Conservation (phyloP, 2,329 filamentous ascomycete species). For the Curvularia hawaiiensis region DNA sequence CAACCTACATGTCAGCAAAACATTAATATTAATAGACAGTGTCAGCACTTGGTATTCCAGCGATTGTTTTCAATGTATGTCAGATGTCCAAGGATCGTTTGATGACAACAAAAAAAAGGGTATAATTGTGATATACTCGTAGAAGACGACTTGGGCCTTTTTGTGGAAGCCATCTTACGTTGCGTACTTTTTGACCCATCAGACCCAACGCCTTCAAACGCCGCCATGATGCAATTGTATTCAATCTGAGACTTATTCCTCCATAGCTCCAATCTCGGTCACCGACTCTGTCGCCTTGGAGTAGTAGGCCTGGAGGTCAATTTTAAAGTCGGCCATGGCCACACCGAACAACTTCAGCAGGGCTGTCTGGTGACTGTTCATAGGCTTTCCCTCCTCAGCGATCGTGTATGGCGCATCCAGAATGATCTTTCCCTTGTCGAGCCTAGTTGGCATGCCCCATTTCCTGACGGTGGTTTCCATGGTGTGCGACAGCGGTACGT, state of each 20-base stretch:
- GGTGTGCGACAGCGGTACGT: slow-evolving; percentile 84
- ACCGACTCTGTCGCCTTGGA: slow-evolving; percentile 38
- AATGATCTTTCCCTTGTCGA: slow-evolving; percentile 87
- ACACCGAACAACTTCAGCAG: slow-evolving; percentile 93
- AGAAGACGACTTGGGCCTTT: slow-evolving; percentile 11
- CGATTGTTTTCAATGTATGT: not conserved
- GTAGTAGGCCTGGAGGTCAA: slow-evolving; percentile 73
- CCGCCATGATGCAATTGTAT: slow-evolving; percentile 29
- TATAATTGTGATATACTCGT: slow-evolving; percentile 34
- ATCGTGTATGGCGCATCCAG: slow-evolving; percentile 75
- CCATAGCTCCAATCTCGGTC: slow-evolving; percentile 60
- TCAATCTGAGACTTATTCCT: slow-evolving; percentile 42
- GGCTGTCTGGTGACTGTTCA: slow-evolving; percentile 92
- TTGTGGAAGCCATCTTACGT: slow-evolving; percentile 17
- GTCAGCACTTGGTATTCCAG: not conserved
- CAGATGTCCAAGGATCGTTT: not conserved
- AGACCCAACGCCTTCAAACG: slow-evolving; percentile 31
- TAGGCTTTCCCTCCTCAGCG: slow-evolving; percentile 80
- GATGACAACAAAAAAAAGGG: slow-evolving; percentile 26
- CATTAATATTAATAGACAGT: not conserved
- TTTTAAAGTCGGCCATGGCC: slow-evolving; percentile 86
- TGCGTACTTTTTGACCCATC: slow-evolving; percentile 26
- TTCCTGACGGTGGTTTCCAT: slow-evolving; percentile 90
- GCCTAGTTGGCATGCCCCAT: slow-evolving; percentile 84
- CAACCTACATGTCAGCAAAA: not conserved